Conservation (phyloP, 306 rosid genomes). For the Crataegus laevigata region DNA sequence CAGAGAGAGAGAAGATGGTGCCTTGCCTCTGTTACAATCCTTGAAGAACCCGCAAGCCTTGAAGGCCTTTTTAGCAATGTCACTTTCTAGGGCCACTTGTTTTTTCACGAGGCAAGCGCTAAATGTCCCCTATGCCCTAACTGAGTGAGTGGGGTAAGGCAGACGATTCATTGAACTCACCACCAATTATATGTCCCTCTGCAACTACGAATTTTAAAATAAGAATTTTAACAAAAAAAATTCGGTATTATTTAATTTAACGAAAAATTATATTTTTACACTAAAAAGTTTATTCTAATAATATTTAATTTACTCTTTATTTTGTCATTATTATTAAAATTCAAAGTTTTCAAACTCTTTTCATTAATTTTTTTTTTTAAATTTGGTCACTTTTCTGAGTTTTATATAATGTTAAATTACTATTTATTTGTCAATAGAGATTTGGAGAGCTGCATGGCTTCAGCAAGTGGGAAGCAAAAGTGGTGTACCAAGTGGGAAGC, state of each 20-base stretch:
- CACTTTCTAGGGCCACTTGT: constrained; percentile 2
- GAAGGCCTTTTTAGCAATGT: background rate
- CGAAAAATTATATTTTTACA: too few species aligned
- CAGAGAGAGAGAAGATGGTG: background rate
- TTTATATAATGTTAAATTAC: background rate
- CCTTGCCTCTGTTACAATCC: background rate
- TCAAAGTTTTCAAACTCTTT: too few species aligned
- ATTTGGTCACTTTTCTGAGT: too few species aligned
- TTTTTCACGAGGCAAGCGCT: background rate
- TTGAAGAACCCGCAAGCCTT: background rate
- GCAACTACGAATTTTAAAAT: background rate
- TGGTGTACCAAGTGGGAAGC: background rate
- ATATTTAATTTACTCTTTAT: too few species aligned
- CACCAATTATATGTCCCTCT: background rate
- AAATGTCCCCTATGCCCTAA: background rate
- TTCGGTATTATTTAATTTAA: too few species aligned
- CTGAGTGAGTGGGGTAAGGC: background rate
- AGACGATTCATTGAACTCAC: background rate
- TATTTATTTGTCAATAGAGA: constrained; percentile 6
- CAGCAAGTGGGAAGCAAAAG: constrained; percentile 7
- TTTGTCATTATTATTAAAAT: too few species aligned
- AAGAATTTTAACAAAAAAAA: too few species aligned
- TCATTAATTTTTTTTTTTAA: too few species aligned
- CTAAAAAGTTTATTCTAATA: too few species aligned
- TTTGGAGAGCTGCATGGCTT: background rate